A percentile compares a stretch with the other conserved stretches of the same genome.
These are phyloP conservation scores for Linum usitatissimum DNA, from an alignment of 345 rosid genomes.

Conservation along the genomic window DNA sequence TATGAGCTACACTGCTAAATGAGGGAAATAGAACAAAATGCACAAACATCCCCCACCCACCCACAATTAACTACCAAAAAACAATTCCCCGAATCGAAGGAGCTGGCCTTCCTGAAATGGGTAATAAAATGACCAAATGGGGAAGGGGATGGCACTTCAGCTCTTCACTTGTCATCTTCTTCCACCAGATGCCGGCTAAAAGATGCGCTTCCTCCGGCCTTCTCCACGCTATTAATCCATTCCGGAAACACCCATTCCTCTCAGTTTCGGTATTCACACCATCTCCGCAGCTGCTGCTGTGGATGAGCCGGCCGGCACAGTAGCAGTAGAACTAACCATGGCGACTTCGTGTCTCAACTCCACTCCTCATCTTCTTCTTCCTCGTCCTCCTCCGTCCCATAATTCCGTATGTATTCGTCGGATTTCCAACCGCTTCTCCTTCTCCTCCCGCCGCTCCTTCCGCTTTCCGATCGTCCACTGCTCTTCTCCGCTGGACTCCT, in stretches of 20 bases:
- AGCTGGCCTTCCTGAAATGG: no score
- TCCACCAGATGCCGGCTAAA: neutral
- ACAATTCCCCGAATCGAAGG: no score
- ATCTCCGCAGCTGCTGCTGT: neutral
- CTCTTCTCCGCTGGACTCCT: constrained; percentile 27
- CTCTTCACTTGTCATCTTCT: neutral
- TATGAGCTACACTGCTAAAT: no score
- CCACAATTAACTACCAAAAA: no score
- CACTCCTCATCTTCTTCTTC: constrained; percentile 17
- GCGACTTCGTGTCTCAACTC: constrained; percentile 26
- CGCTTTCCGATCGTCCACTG: constrained; percentile 20
- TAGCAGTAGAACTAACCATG: constrained; percentile 9
- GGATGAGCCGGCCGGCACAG: neutral
- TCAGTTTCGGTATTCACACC: neutral
- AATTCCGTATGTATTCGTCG: constrained; percentile 20
- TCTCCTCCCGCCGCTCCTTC: constrained; percentile 13
- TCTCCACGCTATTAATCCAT: neutral
- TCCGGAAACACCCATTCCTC: neutral
- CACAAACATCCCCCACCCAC: no score
- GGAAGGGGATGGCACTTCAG: no score
- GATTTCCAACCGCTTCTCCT: constrained; percentile 12
- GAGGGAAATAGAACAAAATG: no score
- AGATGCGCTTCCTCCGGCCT: neutral
- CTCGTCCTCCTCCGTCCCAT: constrained; percentile 18
- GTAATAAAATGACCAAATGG: no score